Conservation (phyloP, 495 filamentous ascomycete genomes). For the Lentithecium fluviatile region DNA sequence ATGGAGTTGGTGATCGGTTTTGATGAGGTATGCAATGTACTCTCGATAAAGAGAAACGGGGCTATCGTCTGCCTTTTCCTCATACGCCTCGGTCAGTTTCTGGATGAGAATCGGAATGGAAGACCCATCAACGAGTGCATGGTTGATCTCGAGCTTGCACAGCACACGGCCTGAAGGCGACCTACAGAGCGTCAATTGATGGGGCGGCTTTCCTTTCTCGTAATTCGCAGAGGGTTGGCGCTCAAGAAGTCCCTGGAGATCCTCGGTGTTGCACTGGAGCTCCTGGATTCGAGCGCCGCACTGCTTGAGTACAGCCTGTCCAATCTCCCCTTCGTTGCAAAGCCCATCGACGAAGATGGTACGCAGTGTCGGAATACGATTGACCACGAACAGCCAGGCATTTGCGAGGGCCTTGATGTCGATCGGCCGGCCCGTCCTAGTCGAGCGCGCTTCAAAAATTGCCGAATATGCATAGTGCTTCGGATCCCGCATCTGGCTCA, state of each 20-base stretch:
- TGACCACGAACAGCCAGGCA: constrained; percentile 32
- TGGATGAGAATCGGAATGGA: constrained; percentile 50
- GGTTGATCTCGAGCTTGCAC: constrained; percentile 56
- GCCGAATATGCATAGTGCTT: constrained; percentile 49
- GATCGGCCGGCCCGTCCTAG: neutral
- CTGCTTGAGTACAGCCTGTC: constrained; percentile 53
- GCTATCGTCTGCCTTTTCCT: constrained; percentile 37
- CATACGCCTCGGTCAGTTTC: constrained; percentile 51
- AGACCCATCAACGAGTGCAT: constrained; percentile 51
- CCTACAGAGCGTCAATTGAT: constrained; percentile 51
- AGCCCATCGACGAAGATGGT: constrained; percentile 56
- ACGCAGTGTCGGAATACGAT: constrained; percentile 53
- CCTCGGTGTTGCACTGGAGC: constrained; percentile 43
- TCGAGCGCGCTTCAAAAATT: constrained; percentile 47
- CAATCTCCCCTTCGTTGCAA: constrained; percentile 51
- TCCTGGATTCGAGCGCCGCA: constrained; percentile 45
- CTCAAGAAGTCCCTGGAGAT: constrained; percentile 39
- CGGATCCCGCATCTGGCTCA: constrained; percentile 50
- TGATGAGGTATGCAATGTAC: constrained; percentile 42
- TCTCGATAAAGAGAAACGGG: constrained; percentile 52
- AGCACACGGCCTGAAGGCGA: constrained; percentile 44
- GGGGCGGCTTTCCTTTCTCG: constrained; percentile 40
- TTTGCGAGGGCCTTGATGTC: too few relatives aligned
- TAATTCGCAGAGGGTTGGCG: constrained; percentile 36
- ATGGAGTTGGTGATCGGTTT: too few relatives aligned